Evolutionary conservation across 2,329 filamentous ascomycete species (phyloP), one percentile per base, ranked within the genome.

Genomic region (Penicillium rolfsii): DNA sequence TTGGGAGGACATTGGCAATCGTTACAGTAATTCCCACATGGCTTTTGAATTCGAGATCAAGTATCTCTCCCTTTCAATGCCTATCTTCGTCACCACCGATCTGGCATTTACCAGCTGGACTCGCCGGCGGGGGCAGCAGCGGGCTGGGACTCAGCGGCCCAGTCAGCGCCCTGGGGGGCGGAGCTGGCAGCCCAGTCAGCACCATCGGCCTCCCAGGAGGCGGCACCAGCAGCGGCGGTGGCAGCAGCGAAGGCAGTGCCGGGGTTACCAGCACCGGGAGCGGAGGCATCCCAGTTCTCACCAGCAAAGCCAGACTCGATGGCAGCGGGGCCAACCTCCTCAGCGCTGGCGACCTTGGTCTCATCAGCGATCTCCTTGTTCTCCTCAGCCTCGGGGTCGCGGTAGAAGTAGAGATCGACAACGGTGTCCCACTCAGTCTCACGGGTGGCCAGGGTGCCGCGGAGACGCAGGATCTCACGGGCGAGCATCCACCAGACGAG

Each of bases 361-460:
- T 98, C 94, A 64, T 84, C 91, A 70, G 89, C 85, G 81, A 83
- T 77, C 77, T 97, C 96, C 85, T 99, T 97, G 88, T 97, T 94
- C 81, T 97, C 95, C 89, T 99, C 95, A 73, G 93, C 93, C 85
- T 99, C 95, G 75, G 96, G 95, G 84, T 99, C 96, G 81, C 96
- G 95, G 91, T 99, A 97, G 90, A 99, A 99, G 92, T 99, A 99
- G 77, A 99, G 85, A 89, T 99, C 95, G 77, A 96, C 92, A 89
- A 99, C 98, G 83, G 96, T 90, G 80, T 99, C 95, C 95, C 95
- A 99, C 81, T 96, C 91, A 66, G 90, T 89, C 84, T 99, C 95
- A 81, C 95, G 93, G 87, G 87, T 92, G 80, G 91, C 90, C 79
- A 99, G 92, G 78, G 93, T 98, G 75, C 96, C 95, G 76, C 95